Percentiles rank a stretch among this genome's conserved stretches.
These are phyloP conservation scores for Crithidia thermophila DNA, from an alignment of 208 protist genomes.

Conservation along the genomic window DNA sequence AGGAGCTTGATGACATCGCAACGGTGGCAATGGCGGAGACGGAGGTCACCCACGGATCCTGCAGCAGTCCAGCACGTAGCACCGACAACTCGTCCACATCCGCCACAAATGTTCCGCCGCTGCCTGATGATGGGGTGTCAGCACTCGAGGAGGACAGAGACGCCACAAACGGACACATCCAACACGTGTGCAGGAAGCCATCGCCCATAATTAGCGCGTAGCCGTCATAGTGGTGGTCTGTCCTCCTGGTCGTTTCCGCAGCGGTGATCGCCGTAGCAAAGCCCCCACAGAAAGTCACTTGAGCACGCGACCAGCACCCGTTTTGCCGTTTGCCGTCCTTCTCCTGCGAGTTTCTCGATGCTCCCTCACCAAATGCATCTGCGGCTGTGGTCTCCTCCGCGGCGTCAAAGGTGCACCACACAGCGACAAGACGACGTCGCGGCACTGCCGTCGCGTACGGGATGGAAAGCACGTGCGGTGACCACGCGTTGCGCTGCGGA, in stretches of 20 bases:
- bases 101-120: too few species aligned
- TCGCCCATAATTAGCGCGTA: constrained; percentile 18
- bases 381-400: too few species aligned
- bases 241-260: too few species aligned
- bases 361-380: too few species aligned
- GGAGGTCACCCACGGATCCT: constrained; percentile 24
- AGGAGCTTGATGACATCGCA: too few species aligned
- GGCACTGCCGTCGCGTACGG: too few species aligned
- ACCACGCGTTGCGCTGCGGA: not conserved
- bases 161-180: constrained; percentile 25
- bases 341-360: not conserved
- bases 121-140: too few species aligned
- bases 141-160: not conserved
- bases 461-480: constrained; percentile 1
- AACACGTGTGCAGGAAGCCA: constrained; percentile 10
- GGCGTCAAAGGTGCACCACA: too few species aligned
- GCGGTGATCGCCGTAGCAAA: not conserved
- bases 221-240: not conserved
- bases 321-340: not conserved
- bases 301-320: constrained; percentile 7
- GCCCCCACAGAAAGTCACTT: constrained; percentile 15
- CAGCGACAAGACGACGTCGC: too few species aligned
- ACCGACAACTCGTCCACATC: too few species aligned
- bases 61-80: constrained; percentile 6
- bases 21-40: constrained; percentile 4